These are phyloP conservation scores for Ceratobasidium sp. DNA, from an alignment of 1,284 basidiomycete genomes.

Conservation along the genomic window DNA sequence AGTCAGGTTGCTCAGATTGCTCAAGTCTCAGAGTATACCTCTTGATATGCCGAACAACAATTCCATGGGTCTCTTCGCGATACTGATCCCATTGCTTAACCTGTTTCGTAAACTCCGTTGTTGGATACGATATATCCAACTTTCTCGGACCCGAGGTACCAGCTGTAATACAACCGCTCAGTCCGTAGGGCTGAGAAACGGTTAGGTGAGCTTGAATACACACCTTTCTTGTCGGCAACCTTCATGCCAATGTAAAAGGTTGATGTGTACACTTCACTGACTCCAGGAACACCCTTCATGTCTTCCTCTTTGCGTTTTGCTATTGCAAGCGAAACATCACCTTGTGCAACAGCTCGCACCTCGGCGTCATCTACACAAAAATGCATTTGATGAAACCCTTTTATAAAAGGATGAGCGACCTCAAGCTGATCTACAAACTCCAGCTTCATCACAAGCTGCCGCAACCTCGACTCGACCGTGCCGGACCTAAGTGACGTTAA, in stretches of 20 bases:
- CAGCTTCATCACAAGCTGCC: conserved; percentile 96
- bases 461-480: conserved; percentile 95
- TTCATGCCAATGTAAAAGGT: conserved; percentile 97
- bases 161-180: conserved; percentile 53
- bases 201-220: conserved; percentile 47
- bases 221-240: conserved; percentile 90
- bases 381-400: conserved; percentile 88
- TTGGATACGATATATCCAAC: conserved; percentile 97
- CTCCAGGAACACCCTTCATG: conserved; percentile 76
- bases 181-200: conserved; percentile 36
- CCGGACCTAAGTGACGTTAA: conserved; percentile 66
- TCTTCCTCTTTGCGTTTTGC: conserved; percentile 80
- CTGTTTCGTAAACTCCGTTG: conserved; percentile 92
- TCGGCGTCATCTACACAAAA: conserved; percentile 88
- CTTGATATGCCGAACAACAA: conserved; percentile 92
- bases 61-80: conserved; percentile 91
- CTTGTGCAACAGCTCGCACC: conserved; percentile 87
- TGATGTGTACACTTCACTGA: conserved; percentile 85
- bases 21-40: conserved; percentile 61
- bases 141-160: conserved; percentile 74
- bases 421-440: conserved; percentile 92
- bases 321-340: conserved; percentile 77
- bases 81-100: conserved; percentile 98
- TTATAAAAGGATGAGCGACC: conserved; percentile 93
- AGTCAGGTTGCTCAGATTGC: conserved; percentile 35